Base-by-base conservation (phyloP, 2,329 filamentous ascomycete species). In the Penicillium hesseltinei region DNA sequence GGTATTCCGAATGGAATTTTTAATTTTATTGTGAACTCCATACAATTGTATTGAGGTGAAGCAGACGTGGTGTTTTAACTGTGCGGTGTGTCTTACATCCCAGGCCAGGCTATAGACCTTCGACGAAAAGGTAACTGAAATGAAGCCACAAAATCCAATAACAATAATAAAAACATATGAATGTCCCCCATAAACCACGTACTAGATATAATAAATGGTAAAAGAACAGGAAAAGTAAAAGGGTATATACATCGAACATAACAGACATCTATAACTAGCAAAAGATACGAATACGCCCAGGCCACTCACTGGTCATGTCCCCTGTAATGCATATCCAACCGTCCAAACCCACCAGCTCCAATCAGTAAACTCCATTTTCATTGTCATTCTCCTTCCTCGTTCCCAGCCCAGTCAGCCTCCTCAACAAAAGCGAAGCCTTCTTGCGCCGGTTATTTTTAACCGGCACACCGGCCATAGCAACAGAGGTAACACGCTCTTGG, bases 331-430 rank as follows among this genome's bases (percentile, higher is more conserved):
- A n/a, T n/a, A n/a, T n/a, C n/a, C n/a, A n/a, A n/a, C n/a, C n/a
- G n/a, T n/a, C n/a, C n/a, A n/a, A n/a, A n/a, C 33, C 31, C n/a
- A 49, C 33, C 33, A 49, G 15, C 10, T 19, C 25, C n/a, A 19
- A 40, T 51, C 10, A 51, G 3, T 19, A 43, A 40, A 31, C 11
- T n/a, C 8, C 39, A 44, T 35, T 33, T 7, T 25, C 36, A 36
- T 31, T 47, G 9, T 35, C 42, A 40, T 56, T 36, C 3, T 47
- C 57, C 31, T 46, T 61, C 50, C 36, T 45, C 36, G 45, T 45
- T 23, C 63, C 51, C 29, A 66, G 33, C 7, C 65, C 65, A 31
- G 64, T 45, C 58, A 67, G 57, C 42, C 51, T 65, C 50, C 55
- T 62, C 44, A 65, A 40, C 17, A 67, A 42, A n/a, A 59, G 29